These are phyloP conservation scores for Umbelopsis isabellina DNA, from an alignment of 192 early-diverging fungal genomes.

Conservation along the genomic window DNA sequence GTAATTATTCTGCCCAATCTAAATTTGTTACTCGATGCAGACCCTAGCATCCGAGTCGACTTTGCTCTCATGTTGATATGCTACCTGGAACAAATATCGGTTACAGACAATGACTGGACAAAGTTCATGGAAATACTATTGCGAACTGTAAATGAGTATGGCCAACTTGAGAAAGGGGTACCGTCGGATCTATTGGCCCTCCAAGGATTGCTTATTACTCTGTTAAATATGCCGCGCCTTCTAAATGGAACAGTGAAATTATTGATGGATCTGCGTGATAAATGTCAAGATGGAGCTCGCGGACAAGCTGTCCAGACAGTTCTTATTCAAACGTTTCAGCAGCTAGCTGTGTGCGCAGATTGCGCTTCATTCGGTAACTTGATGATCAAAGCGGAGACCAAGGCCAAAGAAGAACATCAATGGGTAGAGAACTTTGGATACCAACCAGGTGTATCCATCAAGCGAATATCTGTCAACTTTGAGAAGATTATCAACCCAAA, in stretches of 20 bases:
- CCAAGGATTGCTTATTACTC: not conserved
- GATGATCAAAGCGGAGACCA: slow-evolving; percentile 4
- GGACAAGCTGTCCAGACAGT: not conserved
- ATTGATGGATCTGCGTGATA: slow-evolving; percentile 1
- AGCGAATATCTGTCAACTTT: not conserved
- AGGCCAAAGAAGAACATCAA: slow-evolving; percentile 1
- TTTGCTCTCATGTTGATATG: slow-evolving; percentile 1
- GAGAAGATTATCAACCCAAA: not conserved
- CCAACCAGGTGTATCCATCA: not conserved
- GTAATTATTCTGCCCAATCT: not conserved
- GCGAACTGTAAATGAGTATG: not conserved
- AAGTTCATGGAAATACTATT: not conserved
- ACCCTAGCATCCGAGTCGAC: not conserved
- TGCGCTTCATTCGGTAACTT: slow-evolving; percentile 5
- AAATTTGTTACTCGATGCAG: not conserved
- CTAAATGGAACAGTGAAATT: not conserved
- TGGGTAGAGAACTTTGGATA: not conserved
- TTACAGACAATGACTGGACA: not conserved
- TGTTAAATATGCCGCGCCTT: not conserved
- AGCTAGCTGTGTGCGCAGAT: not conserved
- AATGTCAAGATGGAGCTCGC: not conserved
- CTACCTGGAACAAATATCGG: slow-evolving; percentile 15
- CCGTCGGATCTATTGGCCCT: not conserved
- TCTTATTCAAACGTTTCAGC: not conserved
- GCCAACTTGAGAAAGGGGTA: not conserved